Evolutionary conservation across 371 early-diverging fungal genomes (phyloP), one percentile per base, ranked within the genome.

Genomic region (Mucor velutinosus): DNA sequence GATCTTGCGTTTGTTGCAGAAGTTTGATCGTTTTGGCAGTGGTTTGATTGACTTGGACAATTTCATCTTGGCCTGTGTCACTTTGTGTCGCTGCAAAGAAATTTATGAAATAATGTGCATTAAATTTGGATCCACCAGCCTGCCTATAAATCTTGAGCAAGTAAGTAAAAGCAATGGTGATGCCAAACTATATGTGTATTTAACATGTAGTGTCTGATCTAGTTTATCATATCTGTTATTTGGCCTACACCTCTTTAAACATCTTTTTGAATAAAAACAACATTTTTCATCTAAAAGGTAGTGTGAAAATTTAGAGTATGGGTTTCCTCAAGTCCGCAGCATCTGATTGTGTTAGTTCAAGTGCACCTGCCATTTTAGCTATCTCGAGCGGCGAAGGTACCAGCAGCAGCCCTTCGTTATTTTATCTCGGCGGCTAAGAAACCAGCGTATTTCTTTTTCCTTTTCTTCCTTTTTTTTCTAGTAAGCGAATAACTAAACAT

Each of bases 31-130:
- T n/a, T 15, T 49, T 49, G 66, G 49, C 19, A 49, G 19, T 66
- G 35, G 27, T 6, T 15, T 21, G n/a, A 59, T 66, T 51, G 51
- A 59, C 12, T 66, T 66, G n/a, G 66, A 66, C 23, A 66, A 66
- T 27, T 66, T 66, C 51, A 66, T 66, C 60, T 29, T 66, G 17
- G 66, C 60, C 19, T 66, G 66, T 60, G 66, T 66, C 27, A 60
- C 66, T 27, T 39, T 66, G 49, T 59, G 59, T 39, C 59, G 66
- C 25, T 60, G 33, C 35, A 59, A 60, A 17, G 60, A 66, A 25
- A 25, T 35, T n/a, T 60, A 51, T 29, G 15, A 59, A 19, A 37
- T 60, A 60, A 59, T 66, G 66, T n/a, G 37, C 17, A 47, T 33
- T 19, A 35, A 32, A 7, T 66, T 59, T 60, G 66, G 66, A 23